These are phyloP conservation scores for Camelina laxa DNA, from an alignment of 345 rosid genomes.

Conservation along the genomic window DNA sequence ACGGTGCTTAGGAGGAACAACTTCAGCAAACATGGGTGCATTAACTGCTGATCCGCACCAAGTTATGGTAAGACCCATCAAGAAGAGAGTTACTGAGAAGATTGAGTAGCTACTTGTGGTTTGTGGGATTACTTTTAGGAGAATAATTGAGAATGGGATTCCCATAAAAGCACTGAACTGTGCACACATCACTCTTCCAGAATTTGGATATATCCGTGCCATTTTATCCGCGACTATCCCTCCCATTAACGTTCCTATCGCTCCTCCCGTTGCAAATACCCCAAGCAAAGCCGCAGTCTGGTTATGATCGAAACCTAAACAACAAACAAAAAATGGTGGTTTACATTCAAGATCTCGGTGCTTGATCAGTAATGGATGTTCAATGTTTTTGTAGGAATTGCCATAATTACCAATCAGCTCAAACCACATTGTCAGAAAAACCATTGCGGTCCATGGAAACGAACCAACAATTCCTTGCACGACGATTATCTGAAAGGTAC, in stretches of 20 bases:
- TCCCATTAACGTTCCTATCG: conserved; percentile 73
- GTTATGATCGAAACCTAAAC: conserved; percentile 77
- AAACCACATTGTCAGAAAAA: conserved; percentile 97
- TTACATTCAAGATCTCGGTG: neutral
- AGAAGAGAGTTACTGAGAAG: conserved; percentile 64
- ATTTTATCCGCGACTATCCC: conserved; percentile 80
- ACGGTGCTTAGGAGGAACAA: conserved; percentile 84
- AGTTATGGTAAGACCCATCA: conserved; percentile 91
- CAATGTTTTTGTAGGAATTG: neutral
- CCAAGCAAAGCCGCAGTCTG: conserved; percentile 80
- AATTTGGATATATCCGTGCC: conserved; percentile 62
- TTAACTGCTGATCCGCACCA: conserved; percentile 91
- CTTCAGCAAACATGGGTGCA: conserved; percentile 95
- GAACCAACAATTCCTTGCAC: conserved; percentile 90
- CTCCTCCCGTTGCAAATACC: conserved; percentile 77
- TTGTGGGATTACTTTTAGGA: conserved; percentile 80
- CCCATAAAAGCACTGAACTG: conserved; percentile 98
- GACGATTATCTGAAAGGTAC: conserved; percentile 86
- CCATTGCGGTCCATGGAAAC: conserved; percentile 97
- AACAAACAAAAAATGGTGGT: neutral
- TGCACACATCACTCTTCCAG: conserved; percentile 90
- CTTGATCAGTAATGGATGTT: neutral
- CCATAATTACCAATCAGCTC: conserved; percentile 76
- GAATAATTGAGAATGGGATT: conserved; percentile 82
- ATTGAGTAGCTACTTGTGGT: conserved; percentile 61